Evolutionary conservation across 352 stramenopile genomes (phyloP).

Genomic region (Phytophthora pistaciae): DNA sequence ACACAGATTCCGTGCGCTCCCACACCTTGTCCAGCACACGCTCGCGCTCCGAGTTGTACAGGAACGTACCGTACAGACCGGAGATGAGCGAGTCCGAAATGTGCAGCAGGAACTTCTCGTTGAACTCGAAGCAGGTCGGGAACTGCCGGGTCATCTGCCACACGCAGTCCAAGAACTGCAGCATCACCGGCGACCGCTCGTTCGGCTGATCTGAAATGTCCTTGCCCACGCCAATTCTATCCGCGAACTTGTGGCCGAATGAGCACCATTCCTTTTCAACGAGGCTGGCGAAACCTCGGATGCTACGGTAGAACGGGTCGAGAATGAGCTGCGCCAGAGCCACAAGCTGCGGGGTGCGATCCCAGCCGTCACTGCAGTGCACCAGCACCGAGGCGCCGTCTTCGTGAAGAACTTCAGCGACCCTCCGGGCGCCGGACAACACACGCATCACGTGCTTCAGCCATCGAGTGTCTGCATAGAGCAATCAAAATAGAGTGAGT

Average conservation of each 20-base stretch:
- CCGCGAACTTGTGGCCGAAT: slow-evolving; percentile 92
- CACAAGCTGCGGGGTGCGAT: slow-evolving; percentile 86
- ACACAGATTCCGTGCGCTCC: slow-evolving; percentile 88
- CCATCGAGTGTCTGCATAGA: slow-evolving; percentile 93
- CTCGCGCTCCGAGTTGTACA: slow-evolving; percentile 89
- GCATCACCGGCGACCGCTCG: slow-evolving; percentile 86
- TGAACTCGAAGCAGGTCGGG: slow-evolving; percentile 91
- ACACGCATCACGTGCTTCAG: slow-evolving; percentile 95
- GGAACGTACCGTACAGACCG: slow-evolving; percentile 82
- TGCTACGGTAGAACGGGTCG: slow-evolving; percentile 88
- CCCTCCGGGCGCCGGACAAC: slow-evolving; percentile 69
- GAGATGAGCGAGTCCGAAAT: slow-evolving; percentile 85
- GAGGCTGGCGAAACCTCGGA: slow-evolving; percentile 84
- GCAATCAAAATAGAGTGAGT: slow-evolving; percentile 5
- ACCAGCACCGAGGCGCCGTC: slow-evolving; percentile 86
- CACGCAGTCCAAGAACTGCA: slow-evolving; percentile 89
- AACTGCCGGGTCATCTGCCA: slow-evolving; percentile 92
- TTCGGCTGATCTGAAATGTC: slow-evolving; percentile 83
- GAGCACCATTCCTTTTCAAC: slow-evolving; percentile 91
- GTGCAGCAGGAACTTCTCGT: slow-evolving; percentile 87
- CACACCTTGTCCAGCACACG: slow-evolving; percentile 87
- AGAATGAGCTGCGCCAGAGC: slow-evolving; percentile 86
- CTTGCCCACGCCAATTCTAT: slow-evolving; percentile 85
- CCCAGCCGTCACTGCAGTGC: slow-evolving; percentile 90
- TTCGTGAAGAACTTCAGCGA: slow-evolving; percentile 88